phyloP scores from a whole-genome alignment of 345 rosid genomes.

The Rubroshorea leprosula region DNA sequence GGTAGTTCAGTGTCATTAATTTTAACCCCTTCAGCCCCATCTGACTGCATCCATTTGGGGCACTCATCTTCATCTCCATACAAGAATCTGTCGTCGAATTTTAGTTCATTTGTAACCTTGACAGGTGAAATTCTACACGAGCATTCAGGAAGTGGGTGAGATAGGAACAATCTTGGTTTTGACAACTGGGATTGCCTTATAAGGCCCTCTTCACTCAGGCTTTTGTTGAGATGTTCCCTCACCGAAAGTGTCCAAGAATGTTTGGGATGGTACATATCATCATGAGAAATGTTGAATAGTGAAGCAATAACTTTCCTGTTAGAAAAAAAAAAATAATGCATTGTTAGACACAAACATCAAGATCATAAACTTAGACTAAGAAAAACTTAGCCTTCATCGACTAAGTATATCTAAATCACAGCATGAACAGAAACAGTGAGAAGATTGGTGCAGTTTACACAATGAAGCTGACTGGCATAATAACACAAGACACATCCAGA shows the following conservation, averaged over 20 bases:
- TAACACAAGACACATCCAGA: too few species aligned
- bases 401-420: too few species aligned
- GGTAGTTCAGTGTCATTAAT: constrained; percentile 41
- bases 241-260: constrained; percentile 69
- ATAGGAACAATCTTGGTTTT: constrained; percentile 65
- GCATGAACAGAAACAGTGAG: too few species aligned
- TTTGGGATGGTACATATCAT: constrained; percentile 71
- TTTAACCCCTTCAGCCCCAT: constrained; percentile 30
- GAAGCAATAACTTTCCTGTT: constrained; percentile 66
- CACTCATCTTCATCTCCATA: constrained; percentile 84
- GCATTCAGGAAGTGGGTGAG: constrained; percentile 97
- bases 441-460: too few species aligned
- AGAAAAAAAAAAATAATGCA: constrained; percentile 15
- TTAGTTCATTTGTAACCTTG: constrained; percentile 24
- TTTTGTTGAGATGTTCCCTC: constrained; percentile 76
- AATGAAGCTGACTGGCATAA: too few species aligned
- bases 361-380: neutral
- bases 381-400: constrained; percentile 1
- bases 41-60: constrained; percentile 83
- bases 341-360: constrained; percentile 3
- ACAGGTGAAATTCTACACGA: constrained; percentile 67
- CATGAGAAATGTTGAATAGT: constrained; percentile 49
- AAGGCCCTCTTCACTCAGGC: constrained; percentile 74
- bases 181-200: constrained; percentile 56
- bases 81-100: constrained; percentile 37